A percentile compares a stretch with the other conserved stretches of the same genome.
Evolutionary conservation across 768 basidiomycete species (phyloP).

Genomic region (Amanita phalloides): DNA sequence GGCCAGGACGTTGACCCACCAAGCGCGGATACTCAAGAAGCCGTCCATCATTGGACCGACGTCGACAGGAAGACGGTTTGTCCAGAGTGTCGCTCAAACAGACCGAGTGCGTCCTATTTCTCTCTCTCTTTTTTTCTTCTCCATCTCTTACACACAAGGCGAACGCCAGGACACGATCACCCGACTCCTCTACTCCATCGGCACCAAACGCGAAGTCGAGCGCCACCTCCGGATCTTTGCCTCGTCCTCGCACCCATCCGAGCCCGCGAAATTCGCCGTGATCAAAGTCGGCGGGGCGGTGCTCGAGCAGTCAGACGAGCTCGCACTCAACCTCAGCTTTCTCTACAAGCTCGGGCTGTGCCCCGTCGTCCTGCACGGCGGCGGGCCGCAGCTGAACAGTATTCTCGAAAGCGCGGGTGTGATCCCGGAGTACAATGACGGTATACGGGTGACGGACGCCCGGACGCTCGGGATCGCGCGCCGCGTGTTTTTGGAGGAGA

Average conservation of each 20-base stretch:
- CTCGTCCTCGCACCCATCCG: slow-evolving; percentile 79
- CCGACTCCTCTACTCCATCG: slow-evolving; percentile 91
- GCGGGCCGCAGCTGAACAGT: slow-evolving; percentile 89
- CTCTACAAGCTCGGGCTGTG: slow-evolving; percentile 96
- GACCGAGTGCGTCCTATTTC: slow-evolving; percentile 42
- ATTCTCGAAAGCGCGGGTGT: slow-evolving; percentile 91
- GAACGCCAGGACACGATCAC: slow-evolving; percentile 84
- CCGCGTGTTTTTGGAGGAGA: slow-evolving; percentile 94
- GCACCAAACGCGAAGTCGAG: slow-evolving; percentile 95
- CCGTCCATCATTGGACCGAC: neutral
- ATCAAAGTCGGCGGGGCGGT: slow-evolving; percentile 98
- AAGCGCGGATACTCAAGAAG: too few relatives aligned
- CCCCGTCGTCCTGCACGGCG: slow-evolving; percentile 94
- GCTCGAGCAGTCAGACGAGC: slow-evolving; percentile 83
- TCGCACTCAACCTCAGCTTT: slow-evolving; percentile 93
- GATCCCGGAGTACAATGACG: slow-evolving; percentile 93
- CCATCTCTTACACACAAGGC: neutral
- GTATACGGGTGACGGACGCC: slow-evolving; percentile 94
- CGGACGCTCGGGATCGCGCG: slow-evolving; percentile 93
- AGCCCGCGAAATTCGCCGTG: slow-evolving; percentile 93
- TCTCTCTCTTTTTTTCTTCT: neutral
- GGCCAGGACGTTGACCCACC: neutral
- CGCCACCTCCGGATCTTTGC: slow-evolving; percentile 98
- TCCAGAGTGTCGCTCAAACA: slow-evolving; percentile 61
- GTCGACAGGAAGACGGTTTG: slow-evolving; percentile 6